These are phyloP conservation scores for Lentinula novae-zelandiae DNA, from an alignment of 1,284 basidiomycete genomes.

Conservation along the genomic window DNA sequence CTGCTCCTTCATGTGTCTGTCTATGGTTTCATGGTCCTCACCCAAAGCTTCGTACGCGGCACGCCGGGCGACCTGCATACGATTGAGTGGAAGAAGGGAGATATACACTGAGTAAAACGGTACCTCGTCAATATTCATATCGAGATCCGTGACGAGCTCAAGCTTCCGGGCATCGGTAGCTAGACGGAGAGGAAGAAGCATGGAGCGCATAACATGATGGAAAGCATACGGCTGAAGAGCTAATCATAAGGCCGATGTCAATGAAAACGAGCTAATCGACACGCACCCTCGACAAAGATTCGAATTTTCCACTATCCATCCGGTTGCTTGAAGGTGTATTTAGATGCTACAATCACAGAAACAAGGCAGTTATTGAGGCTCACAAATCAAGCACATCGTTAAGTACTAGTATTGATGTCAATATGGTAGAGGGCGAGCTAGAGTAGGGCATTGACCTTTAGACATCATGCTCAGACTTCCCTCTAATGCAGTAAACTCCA, in stretches of 20 bases:
- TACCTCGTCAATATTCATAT: slow-evolving; percentile 57
- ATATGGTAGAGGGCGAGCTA: slow-evolving; percentile 24
- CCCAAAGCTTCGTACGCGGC: slow-evolving; percentile 42
- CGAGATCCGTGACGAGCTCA: slow-evolving; percentile 55
- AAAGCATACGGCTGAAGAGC: slow-evolving; percentile 59
- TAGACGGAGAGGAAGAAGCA: slow-evolving; percentile 63
- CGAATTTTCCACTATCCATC: slow-evolving; percentile 80
- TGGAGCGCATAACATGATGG: slow-evolving; percentile 66
- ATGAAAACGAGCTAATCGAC: background rate
- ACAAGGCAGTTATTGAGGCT: slow-evolving; percentile 22
- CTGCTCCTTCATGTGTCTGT: slow-evolving; percentile 23
- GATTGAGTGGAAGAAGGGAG: background rate
- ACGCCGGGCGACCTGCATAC: slow-evolving; percentile 31
- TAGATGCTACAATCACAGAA: background rate
- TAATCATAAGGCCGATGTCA: background rate
- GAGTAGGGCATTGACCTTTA: slow-evolving; percentile 47
- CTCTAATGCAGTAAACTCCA: slow-evolving; percentile 79
- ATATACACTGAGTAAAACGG: background rate
- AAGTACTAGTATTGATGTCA: slow-evolving; percentile 49
- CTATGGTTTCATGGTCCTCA: slow-evolving; percentile 29
- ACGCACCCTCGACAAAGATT: slow-evolving; percentile 57
- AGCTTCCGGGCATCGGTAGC: slow-evolving; percentile 61
- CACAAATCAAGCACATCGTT: slow-evolving; percentile 88
- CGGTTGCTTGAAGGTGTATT: slow-evolving; percentile 40
- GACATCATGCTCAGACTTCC: slow-evolving; percentile 88